Evolutionary conservation across 2,329 filamentous ascomycete species (phyloP), one percentile per base, ranked within the genome.

Genomic region (Curvularia lunata): DNA sequence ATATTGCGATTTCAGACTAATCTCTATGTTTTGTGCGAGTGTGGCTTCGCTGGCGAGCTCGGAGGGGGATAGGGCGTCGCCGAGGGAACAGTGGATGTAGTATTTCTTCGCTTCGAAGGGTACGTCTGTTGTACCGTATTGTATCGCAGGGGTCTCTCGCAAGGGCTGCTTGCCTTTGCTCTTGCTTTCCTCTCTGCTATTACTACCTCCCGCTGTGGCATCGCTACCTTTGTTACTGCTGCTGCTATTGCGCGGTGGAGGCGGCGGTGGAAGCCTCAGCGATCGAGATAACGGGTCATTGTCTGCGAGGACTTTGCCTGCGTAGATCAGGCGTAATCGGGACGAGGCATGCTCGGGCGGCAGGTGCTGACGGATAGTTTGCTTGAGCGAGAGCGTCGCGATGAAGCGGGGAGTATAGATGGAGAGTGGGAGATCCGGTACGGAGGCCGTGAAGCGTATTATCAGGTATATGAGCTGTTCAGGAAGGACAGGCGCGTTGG

Each of bases 81-180:
- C 92, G 57, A 98, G 91, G n/a, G 91, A 94, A 83, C 94, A 98
- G 80, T 96, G 96, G 60, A 98, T 89, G 76, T 96, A 97, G 69
- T 96, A 85, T 43, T 89, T 84, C 37, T 82, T 81, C 21, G 71
- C 72, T 7, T 69, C 65, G 7, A 65, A 40, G 0, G 67, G 67
- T 38, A 67, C 57, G 28, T 53, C 65, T 47, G 30, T 66, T 30
- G 56, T 66, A 49, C 61, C 63, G 45, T 66, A 56, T 62, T 64
- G 62, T 50, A 58, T 28, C 18, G 59, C 52, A 13, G 68, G 63
- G 2, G 81, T 80, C 28, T 83, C 81, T 30, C 82, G 83, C 5
- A 88, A 75, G 0, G 84, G 84, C 58, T 80, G 79, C 67, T 95
- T 96, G 46, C 90, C 91, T 69, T 91, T 92, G 53, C 81, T 81